phyloP scores from a whole-genome alignment of 768 basidiomycete species.

The Rubroboletus satanas region DNA sequence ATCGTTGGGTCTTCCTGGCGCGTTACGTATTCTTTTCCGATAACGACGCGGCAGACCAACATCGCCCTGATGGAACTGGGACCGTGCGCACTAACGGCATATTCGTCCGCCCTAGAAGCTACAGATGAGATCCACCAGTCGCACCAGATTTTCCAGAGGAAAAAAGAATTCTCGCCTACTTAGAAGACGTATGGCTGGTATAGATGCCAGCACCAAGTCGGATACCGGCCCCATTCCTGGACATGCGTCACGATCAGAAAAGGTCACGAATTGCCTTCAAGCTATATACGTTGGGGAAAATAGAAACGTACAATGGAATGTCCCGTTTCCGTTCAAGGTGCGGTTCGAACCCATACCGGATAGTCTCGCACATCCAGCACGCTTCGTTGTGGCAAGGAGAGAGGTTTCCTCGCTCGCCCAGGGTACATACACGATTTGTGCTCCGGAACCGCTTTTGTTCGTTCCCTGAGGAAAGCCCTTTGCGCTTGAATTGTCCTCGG shows the following conservation, averaged over 20 bases:
- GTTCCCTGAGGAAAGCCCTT: slow-evolving; percentile 10
- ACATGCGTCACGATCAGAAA: slow-evolving; percentile 3
- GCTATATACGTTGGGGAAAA: neutral
- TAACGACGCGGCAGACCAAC: slow-evolving; percentile 23
- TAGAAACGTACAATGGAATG: slow-evolving; percentile 9
- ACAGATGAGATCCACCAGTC: neutral
- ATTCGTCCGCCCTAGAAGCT: slow-evolving; percentile 17
- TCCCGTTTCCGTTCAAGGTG: slow-evolving; percentile 18
- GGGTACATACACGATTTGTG: slow-evolving; percentile 18
- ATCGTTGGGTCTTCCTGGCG: slow-evolving; percentile 10
- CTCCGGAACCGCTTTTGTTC: slow-evolving; percentile 26
- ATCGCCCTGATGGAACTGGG: slow-evolving; percentile 15
- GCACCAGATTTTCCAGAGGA: neutral
- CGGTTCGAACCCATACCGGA: slow-evolving; percentile 19
- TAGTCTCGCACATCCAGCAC: slow-evolving; percentile 23
- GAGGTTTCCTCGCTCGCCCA: slow-evolving; percentile 22
- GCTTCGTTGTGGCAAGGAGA: slow-evolving; percentile 6
- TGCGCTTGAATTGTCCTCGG: slow-evolving; percentile 2
- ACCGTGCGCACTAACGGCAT: slow-evolving; percentile 11
- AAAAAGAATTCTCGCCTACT: slow-evolving; percentile 9
- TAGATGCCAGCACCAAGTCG: slow-evolving; percentile 28
- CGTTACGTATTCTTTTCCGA: slow-evolving; percentile 11
- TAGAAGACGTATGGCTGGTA: slow-evolving; percentile 20
- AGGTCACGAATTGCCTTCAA: no score
- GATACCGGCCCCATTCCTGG: slow-evolving; percentile 15